Base-by-base conservation (phyloP, 345 rosid species). In the Salix koriyanagi region DNA sequence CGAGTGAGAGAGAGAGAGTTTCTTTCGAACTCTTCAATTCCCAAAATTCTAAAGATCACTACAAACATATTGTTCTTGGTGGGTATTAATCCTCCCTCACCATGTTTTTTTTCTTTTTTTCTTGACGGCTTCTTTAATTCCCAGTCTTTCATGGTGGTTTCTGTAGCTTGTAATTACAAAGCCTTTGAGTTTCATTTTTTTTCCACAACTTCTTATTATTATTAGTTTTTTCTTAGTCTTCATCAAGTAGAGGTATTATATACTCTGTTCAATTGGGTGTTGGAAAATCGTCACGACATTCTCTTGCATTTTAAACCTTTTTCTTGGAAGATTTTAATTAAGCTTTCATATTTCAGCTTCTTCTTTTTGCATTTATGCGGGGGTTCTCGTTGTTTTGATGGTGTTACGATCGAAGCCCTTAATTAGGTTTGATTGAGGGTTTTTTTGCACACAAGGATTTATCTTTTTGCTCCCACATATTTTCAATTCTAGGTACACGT, bases 51-150 rank as follows among this genome's bases (percentile, higher is more conserved):
- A 37, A 67, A 75, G 70, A 70, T 58, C 28, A 70, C 82, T 6
- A 41, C 76, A 75, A 72, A 82, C 84, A 77, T 60, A 36, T 46
- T 9, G 60, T 39, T 75, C 71, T 67, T 42, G 69, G 64, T 72
- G 26, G 26, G 64, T 69, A 79, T 80, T 80, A 74, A 67, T 73
- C 71, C 61, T 48, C 52, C 71, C 61, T 48, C 52, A 13, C 48
- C 30, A 37, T 7, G 5, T 44, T 50, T 36, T 30, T 30, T 41
- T 41, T 41, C 7, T 10, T 41, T 41, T 2, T 41, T 41, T 41
- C 44, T 0, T 10, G 44, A 13, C 34, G 19, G 46, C 64, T 58
- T 58, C 64, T 52, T 73, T 12, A n/a, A 30, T 62, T 48, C 44
- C 19, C 61, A 65, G 2, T 66, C 48, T 50, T 65, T 48, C 7